Conservation (phyloP, 345 rosid species). For the Rubroshorea leprosula region DNA sequence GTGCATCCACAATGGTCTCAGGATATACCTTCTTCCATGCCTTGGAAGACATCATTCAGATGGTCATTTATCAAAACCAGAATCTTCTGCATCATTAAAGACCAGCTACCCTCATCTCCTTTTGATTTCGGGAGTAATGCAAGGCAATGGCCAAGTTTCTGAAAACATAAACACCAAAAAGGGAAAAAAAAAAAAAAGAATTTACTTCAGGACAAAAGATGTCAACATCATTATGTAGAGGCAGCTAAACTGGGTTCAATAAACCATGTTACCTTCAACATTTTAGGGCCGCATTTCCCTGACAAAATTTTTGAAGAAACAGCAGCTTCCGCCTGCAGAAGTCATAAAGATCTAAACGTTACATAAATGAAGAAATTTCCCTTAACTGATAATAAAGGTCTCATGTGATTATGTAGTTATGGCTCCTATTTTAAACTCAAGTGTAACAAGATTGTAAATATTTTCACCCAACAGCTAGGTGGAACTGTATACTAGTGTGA, state of each 20-base stretch:
- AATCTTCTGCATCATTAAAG: constrained; percentile 62
- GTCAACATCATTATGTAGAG: constrained; percentile 8
- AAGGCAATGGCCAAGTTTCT: constrained; percentile 73
- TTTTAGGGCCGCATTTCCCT: constrained; percentile 44
- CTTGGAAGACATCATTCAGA: constrained; percentile 64
- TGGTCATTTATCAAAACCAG: constrained; percentile 48
- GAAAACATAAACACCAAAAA: constrained; percentile 22
- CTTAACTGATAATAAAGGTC: too few species aligned
- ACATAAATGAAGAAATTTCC: too few species aligned
- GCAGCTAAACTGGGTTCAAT: constrained; percentile 1
- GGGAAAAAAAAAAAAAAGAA: constrained; percentile 8
- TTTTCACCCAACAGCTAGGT: too few species aligned
- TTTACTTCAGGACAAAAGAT: constrained; percentile 14
- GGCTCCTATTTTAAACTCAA: too few species aligned
- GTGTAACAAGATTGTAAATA: too few species aligned
- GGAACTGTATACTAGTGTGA: too few species aligned
- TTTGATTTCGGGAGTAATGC: constrained; percentile 80
- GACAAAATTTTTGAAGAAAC: constrained; percentile 58
- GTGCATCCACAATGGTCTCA: constrained; percentile 12
- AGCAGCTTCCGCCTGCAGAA: constrained; percentile 62
- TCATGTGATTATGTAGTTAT: too few species aligned
- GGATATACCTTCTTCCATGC: constrained; percentile 70
- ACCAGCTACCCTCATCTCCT: constrained; percentile 82
- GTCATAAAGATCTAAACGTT: too few species aligned
- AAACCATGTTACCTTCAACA: constrained; percentile 48